Evolutionary conservation across 1,139 yeast species (phyloP).

Genomic region (Candida tropicalis): DNA sequence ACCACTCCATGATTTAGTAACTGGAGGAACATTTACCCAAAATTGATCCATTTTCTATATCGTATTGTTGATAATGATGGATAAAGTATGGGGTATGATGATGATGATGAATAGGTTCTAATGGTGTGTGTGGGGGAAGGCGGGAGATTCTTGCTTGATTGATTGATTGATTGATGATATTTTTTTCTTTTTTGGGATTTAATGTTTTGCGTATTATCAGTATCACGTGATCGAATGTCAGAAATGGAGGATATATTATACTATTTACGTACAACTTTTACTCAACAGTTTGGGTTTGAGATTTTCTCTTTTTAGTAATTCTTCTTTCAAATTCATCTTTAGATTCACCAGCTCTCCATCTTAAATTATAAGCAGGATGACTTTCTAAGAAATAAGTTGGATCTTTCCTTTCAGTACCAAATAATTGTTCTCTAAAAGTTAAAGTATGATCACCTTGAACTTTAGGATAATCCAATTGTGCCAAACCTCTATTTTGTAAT

Average conservation of each 20-base stretch:
- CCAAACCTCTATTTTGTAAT: constrained; percentile 27
- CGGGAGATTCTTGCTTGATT: too few relatives aligned
- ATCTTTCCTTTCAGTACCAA: constrained; percentile 27
- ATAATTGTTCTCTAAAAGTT: constrained; percentile 29
- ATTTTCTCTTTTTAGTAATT: constrained; percentile 15
- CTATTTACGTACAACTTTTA: neutral
- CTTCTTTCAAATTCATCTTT: constrained; percentile 38
- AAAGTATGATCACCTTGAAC: constrained; percentile 17
- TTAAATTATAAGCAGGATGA: constrained; percentile 42
- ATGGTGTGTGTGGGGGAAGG: neutral
- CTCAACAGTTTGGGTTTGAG: constrained; percentile 6
- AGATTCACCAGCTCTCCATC: constrained; percentile 42
- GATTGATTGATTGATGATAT: too few relatives aligned
- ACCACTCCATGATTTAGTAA: constrained; percentile 34
- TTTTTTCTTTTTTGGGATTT: too few relatives aligned
- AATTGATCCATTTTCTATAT: constrained; percentile 17
- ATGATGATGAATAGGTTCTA: too few relatives aligned
- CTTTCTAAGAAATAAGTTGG: constrained; percentile 23
- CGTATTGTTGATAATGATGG: too few relatives aligned
- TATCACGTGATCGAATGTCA: too few relatives aligned
- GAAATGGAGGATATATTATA: neutral
- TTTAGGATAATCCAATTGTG: constrained; percentile 31
- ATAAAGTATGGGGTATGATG: too few relatives aligned
- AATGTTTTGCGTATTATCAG: too few relatives aligned
- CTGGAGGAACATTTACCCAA: constrained; percentile 29